Conservation (phyloP, 2,329 filamentous ascomycete species). For the Aspergillus proliferans region DNA sequence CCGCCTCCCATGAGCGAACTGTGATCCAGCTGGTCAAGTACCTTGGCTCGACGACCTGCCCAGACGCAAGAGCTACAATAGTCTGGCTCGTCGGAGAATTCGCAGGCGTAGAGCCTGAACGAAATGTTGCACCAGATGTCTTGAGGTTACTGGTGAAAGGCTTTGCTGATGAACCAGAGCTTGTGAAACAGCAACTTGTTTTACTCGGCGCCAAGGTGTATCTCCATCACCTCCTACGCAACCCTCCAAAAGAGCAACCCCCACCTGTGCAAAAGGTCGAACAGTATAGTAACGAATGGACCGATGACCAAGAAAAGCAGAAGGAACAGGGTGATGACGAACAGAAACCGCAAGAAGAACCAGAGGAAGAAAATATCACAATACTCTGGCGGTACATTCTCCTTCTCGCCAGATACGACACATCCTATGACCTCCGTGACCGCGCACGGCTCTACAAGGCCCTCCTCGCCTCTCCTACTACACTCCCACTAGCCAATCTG, state of each 20-base stretch:
- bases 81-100: conserved; percentile 98
- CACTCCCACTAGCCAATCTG: conserved; percentile 77
- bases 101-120: conserved; percentile 67
- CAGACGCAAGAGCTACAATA: conserved; percentile 85
- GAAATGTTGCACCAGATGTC: conserved; percentile 90
- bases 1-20: conserved; percentile 71
- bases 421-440: conserved; percentile 90
- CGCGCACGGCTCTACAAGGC: conserved; percentile 82
- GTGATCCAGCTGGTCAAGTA: conserved; percentile 87
- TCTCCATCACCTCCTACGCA: conserved; percentile 67
- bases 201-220: conserved; percentile 95
- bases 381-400: conserved; percentile 79
- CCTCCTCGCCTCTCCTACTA: conserved; percentile 67
- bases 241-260: conserved; percentile 26
- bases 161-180: conserved; percentile 76
- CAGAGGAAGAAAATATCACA: conserved; percentile 57
- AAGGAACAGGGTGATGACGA: conserved; percentile 21
- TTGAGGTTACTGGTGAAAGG: conserved; percentile 79
- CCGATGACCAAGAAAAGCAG: conserved; percentile 19
- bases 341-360: conserved; percentile 25
- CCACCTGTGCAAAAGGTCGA: conserved; percentile 18
- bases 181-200: conserved; percentile 84
- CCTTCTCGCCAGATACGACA: conserved; percentile 83
- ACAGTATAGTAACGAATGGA: conserved; percentile 29
- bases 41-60: conserved; percentile 78